These are phyloP conservation scores for Phytophthora cactorum DNA, from an alignment of 352 stramenopile species.

Conservation along the genomic window DNA sequence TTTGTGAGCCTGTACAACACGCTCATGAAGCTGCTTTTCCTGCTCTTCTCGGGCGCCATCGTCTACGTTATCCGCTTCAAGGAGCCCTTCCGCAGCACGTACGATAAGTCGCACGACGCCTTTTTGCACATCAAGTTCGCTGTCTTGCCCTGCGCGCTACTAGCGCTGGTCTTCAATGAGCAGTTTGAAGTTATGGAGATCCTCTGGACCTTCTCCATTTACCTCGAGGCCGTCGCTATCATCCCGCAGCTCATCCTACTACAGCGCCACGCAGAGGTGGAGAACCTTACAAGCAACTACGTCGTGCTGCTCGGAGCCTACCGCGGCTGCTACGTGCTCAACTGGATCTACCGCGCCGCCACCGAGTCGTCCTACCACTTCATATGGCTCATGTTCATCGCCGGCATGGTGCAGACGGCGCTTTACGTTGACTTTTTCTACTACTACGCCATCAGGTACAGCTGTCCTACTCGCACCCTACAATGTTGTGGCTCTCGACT, in stretches of 20 bases:
- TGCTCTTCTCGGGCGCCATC: slow-evolving; percentile 96
- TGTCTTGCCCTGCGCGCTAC: slow-evolving; percentile 93
- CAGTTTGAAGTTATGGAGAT: slow-evolving; percentile 92
- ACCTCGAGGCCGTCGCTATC: slow-evolving; percentile 98
- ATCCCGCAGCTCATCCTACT: slow-evolving; percentile 99
- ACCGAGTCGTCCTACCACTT: slow-evolving; percentile 97
- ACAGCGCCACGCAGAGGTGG: slow-evolving; percentile 97
- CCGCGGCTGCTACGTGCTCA: slow-evolving; percentile 98
- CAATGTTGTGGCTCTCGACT: slow-evolving; percentile 1
- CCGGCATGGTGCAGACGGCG: slow-evolving; percentile 97
- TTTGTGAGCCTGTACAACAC: slow-evolving; percentile 98
- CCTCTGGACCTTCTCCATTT: slow-evolving; percentile 99
- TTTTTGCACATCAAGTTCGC: slow-evolving; percentile 99
- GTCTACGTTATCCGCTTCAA: slow-evolving; percentile 98
- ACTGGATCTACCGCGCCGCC: slow-evolving; percentile 99
- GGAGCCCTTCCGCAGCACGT: slow-evolving; percentile 97
- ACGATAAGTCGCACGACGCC: slow-evolving; percentile 99
- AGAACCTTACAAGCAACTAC: slow-evolving; percentile 99
- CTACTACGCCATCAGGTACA: slow-evolving; percentile 96
- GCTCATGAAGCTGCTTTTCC: slow-evolving; percentile 99
- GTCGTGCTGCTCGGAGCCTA: slow-evolving; percentile 99
- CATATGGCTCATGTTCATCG: slow-evolving; percentile 99
- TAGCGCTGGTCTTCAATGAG: slow-evolving; percentile 97
- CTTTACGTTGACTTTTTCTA: slow-evolving; percentile 99
- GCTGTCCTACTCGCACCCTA: neutral